A percentile compares a stretch with the other conserved stretches of the same genome.
phyloP scores from a whole-genome alignment of 2,329 filamentous ascomycete species.

The Corynespora cassiicola region DNA sequence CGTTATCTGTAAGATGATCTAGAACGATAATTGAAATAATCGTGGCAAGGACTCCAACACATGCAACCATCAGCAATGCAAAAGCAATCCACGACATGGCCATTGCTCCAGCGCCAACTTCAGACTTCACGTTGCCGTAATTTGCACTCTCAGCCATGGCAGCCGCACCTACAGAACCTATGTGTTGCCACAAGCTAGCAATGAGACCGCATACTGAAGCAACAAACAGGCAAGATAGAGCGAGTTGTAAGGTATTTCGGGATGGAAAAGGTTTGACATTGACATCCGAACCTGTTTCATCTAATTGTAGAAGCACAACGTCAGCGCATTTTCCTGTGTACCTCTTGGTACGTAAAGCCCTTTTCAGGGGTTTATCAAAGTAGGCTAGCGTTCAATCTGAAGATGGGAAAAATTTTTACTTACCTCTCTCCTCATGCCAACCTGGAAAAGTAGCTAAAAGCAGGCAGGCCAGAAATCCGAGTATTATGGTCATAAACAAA shows the following conservation, averaged over 20 bases:
- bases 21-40: too few species aligned
- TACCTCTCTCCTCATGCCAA: conserved; percentile 88
- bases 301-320: too few species aligned
- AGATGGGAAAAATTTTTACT: too few species aligned
- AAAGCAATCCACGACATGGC: conserved; percentile 95
- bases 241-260: conserved; percentile 83
- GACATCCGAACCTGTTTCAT: conserved; percentile 74
- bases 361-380: too few species aligned
- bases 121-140: conserved; percentile 80
- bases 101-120: conserved; percentile 89
- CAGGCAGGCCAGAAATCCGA: conserved; percentile 89
- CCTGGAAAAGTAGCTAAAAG: conserved; percentile 92
- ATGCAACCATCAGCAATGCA: conserved; percentile 77
- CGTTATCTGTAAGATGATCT: too few species aligned
- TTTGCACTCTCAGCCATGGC: conserved; percentile 88
- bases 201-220: conserved; percentile 66
- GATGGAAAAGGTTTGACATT: conserved; percentile 91
- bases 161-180: conserved; percentile 88
- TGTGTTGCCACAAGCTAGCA: conserved; percentile 81
- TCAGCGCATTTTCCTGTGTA: too few species aligned
- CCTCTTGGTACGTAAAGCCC: too few species aligned
- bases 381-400: too few species aligned
- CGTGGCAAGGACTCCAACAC: too few species aligned
- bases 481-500: conserved; percentile 94
- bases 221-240: conserved; percentile 82